These are phyloP conservation scores for Atkinsonella texensis DNA, from an alignment of 2,329 filamentous ascomycete species.

Conservation along the genomic window DNA sequence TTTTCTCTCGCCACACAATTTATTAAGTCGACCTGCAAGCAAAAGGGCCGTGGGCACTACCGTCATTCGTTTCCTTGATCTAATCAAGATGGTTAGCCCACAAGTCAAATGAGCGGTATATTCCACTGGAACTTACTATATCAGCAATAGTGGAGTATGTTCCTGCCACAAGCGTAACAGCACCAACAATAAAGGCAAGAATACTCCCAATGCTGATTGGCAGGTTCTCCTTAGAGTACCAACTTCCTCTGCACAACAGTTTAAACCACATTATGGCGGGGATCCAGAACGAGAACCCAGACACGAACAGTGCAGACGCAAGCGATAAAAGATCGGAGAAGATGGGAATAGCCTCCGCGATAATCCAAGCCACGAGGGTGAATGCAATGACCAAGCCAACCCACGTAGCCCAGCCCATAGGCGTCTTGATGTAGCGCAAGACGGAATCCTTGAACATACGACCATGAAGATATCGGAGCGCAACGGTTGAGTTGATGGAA, in stretches of 20 bases:
- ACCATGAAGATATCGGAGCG: slow-evolving; percentile 26
- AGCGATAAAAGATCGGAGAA: slow-evolving; percentile 52
- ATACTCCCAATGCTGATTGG: slow-evolving; percentile 14
- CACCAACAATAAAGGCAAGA: slow-evolving; percentile 16
- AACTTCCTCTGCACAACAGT: slow-evolving; percentile 11
- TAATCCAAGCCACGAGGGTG: slow-evolving; percentile 54
- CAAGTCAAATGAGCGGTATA: background rate
- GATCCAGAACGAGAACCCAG: slow-evolving; percentile 15
- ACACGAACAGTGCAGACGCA: slow-evolving; percentile 33
- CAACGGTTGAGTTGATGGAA: slow-evolving; percentile 43
- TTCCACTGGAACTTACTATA: slow-evolving; percentile 14
- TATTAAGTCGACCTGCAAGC: slow-evolving; percentile 8
- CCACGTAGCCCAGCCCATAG: slow-evolving; percentile 37
- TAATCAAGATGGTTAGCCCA: background rate
- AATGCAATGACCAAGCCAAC: slow-evolving; percentile 39
- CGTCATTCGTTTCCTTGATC: slow-evolving; percentile 12
- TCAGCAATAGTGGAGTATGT: slow-evolving; percentile 18
- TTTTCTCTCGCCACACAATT: background rate
- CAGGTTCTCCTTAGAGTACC: slow-evolving; percentile 15
- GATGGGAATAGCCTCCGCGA: slow-evolving; percentile 58
- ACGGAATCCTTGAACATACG: slow-evolving; percentile 23
- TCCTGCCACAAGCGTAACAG: slow-evolving; percentile 16
- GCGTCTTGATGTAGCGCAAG: slow-evolving; percentile 26
- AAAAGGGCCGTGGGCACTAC: slow-evolving; percentile 10
- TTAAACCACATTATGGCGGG: slow-evolving; percentile 14